phyloP scores from a whole-genome alignment of 2,329 filamentous ascomycete species.

The Alternaria atra region DNA sequence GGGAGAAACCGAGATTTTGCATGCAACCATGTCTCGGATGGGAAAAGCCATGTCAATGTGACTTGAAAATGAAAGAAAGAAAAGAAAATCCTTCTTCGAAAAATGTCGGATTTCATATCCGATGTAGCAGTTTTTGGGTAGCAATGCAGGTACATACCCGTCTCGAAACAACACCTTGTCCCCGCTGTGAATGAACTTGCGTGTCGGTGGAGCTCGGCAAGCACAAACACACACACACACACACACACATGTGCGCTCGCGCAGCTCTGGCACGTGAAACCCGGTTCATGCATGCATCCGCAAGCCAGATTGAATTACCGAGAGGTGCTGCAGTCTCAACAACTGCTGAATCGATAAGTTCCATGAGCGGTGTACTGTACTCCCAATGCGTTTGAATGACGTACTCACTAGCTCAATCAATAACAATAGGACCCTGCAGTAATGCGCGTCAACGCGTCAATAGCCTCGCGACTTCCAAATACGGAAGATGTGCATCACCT shows the following conservation, averaged over 20 bases:
- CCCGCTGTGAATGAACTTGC: slow-evolving; percentile 6
- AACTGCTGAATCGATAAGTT: slow-evolving; percentile 1
- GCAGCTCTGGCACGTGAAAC: slow-evolving; percentile 12
- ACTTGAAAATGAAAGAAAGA: slow-evolving; percentile 2
- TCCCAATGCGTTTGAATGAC: slow-evolving; percentile 1
- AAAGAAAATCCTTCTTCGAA: neutral
- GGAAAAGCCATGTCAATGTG: slow-evolving; percentile 2
- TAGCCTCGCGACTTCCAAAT: neutral
- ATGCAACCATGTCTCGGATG: slow-evolving; percentile 3
- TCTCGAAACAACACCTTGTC: slow-evolving; percentile 5
- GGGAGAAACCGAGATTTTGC: slow-evolving; percentile 6
- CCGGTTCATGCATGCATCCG: slow-evolving; percentile 6
- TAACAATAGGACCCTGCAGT: slow-evolving; percentile 4
- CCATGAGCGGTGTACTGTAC: neutral
- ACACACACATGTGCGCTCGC: neutral
- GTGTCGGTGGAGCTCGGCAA: slow-evolving; percentile 17
- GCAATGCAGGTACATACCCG: slow-evolving; percentile 17
- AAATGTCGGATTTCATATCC: neutral
- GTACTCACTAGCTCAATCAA: slow-evolving; percentile 2
- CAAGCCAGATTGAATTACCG: slow-evolving; percentile 4
- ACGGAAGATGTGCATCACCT: neutral
- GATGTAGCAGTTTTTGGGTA: slow-evolving; percentile 12
- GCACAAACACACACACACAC: neutral
- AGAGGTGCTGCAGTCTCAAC: slow-evolving; percentile 1
- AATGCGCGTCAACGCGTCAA: slow-evolving; percentile 10